Percentiles rank a stretch among this genome's conserved stretches.
Conservation (phyloP, 106 monocot genomes). For the Posidonia australis region DNA sequence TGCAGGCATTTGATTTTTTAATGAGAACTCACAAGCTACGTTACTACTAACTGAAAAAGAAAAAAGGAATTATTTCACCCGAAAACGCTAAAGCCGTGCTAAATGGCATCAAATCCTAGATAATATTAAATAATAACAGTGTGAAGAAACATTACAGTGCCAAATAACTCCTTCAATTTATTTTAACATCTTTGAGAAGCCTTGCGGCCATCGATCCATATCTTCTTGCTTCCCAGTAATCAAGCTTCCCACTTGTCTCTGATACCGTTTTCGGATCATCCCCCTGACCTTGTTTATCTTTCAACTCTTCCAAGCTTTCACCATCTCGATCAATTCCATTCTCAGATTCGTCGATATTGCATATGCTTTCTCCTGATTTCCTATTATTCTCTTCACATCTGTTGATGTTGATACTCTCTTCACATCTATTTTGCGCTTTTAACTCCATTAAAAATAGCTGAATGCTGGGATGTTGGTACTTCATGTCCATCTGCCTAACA, state of each 20-base stretch:
- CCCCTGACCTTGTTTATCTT: background rate
- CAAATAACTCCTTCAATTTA: background rate
- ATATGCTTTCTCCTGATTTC: slow-evolving; percentile 3
- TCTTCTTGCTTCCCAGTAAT: slow-evolving; percentile 83
- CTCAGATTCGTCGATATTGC: background rate
- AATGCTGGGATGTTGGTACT: slow-evolving; percentile 79
- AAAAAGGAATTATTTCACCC: no score
- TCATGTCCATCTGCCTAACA: slow-evolving; percentile 67
- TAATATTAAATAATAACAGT: background rate
- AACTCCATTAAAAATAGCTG: slow-evolving; percentile 61
- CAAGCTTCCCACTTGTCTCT: slow-evolving; percentile 10
- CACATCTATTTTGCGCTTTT: slow-evolving; percentile 20
- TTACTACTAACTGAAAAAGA: background rate
- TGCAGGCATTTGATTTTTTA: no score
- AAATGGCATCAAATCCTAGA: no score
- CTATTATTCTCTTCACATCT: background rate
- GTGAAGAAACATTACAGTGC: slow-evolving; percentile 1
- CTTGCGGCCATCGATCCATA: slow-evolving; percentile 67
- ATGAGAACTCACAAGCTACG: no score
- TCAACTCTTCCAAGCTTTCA: background rate
- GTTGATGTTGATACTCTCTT: background rate
- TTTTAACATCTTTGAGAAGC: slow-evolving; percentile 67
- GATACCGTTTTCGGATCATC: slow-evolving; percentile 1
- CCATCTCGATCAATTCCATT: slow-evolving; percentile 5
- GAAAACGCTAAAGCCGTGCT: no score